These are phyloP conservation scores for Coemansia sp. DNA, from an alignment of 192 early-diverging fungal genomes.

Conservation along the genomic window DNA sequence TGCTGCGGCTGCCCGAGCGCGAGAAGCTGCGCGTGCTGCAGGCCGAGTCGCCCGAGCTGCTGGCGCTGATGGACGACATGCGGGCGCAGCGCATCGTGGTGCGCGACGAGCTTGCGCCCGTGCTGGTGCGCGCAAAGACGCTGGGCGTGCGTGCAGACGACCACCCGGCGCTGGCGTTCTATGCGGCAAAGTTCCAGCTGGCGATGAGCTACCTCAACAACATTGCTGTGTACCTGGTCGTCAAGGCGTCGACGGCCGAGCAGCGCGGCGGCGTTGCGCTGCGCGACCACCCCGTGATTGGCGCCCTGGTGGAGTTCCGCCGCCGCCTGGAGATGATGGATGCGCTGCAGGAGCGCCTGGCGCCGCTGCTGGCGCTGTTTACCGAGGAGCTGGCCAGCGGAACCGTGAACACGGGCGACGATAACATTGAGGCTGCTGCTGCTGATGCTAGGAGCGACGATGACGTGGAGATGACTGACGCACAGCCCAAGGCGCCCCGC, in stretches of 20 bases:
- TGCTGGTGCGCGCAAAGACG: slow-evolving; percentile 21
- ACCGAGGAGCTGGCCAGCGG: slow-evolving; percentile 50
- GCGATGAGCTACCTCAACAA: slow-evolving; percentile 83
- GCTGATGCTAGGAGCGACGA: background rate
- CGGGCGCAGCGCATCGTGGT: slow-evolving; percentile 22
- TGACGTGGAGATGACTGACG: slow-evolving; percentile 31
- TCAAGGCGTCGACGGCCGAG: slow-evolving; percentile 60
- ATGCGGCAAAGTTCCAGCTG: slow-evolving; percentile 49
- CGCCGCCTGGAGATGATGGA: slow-evolving; percentile 72
- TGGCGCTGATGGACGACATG: slow-evolving; percentile 62
- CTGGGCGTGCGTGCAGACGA: slow-evolving; percentile 31
- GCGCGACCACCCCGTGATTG: slow-evolving; percentile 82
- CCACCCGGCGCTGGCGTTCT: slow-evolving; percentile 51
- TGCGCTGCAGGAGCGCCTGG: slow-evolving; percentile 58
- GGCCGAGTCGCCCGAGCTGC: slow-evolving; percentile 71
- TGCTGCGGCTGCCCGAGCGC: slow-evolving; percentile 55
- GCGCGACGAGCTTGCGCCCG: slow-evolving; percentile 33
- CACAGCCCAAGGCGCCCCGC: background rate
- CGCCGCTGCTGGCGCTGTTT: slow-evolving; percentile 54
- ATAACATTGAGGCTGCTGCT: background rate
- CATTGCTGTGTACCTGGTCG: slow-evolving; percentile 80
- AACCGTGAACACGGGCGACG: background rate
- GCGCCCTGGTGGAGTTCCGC: slow-evolving; percentile 69
- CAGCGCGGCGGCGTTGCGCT: slow-evolving; percentile 52
- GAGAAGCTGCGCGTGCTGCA: slow-evolving; percentile 67